A percentile compares a stretch with the other conserved stretches of the same genome.
Evolutionary conservation across 345 rosid species (phyloP).

Genomic region (Triadica sebifera): DNA sequence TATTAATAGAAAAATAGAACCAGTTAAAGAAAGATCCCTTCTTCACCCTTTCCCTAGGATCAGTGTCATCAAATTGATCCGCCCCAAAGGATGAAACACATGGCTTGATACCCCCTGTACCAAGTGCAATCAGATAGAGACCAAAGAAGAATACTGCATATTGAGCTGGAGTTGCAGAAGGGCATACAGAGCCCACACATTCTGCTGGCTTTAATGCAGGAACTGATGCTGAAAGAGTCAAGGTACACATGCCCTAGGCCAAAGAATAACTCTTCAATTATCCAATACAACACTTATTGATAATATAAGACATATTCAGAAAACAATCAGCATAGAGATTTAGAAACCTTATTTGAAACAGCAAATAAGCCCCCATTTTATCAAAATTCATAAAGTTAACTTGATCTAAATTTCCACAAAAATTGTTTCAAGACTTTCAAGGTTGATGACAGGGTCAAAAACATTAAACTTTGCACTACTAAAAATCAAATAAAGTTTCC

Average conservation of each 20-base stretch:
- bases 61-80: slow-evolving; percentile 92
- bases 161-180: slow-evolving; percentile 65
- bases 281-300: neutral
- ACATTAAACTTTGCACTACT: neutral
- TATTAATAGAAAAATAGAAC: slow-evolving; percentile 89
- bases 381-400: neutral
- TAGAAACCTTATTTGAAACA: neutral
- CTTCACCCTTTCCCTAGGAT: slow-evolving; percentile 65
- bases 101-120: slow-evolving; percentile 95
- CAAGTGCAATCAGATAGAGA: slow-evolving; percentile 85
- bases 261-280: slow-evolving; percentile 17
- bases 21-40: slow-evolving; percentile 95
- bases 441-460: neutral
- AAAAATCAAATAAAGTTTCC: neutral
- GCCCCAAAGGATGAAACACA: slow-evolving; percentile 96
- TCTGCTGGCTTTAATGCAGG: slow-evolving; percentile 63
- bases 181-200: slow-evolving; percentile 62
- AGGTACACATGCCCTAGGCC: slow-evolving; percentile 73
- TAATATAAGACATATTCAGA: neutral
- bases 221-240: slow-evolving; percentile 86
- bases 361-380: neutral
- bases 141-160: slow-evolving; percentile 76
- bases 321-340: neutral
- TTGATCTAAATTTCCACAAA: neutral
- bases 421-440: neutral